Percentiles rank a stretch among this genome's conserved stretches.
Evolutionary conservation across 1,284 basidiomycete species (phyloP).

Genomic region (Sporisorium exsertum): DNA sequence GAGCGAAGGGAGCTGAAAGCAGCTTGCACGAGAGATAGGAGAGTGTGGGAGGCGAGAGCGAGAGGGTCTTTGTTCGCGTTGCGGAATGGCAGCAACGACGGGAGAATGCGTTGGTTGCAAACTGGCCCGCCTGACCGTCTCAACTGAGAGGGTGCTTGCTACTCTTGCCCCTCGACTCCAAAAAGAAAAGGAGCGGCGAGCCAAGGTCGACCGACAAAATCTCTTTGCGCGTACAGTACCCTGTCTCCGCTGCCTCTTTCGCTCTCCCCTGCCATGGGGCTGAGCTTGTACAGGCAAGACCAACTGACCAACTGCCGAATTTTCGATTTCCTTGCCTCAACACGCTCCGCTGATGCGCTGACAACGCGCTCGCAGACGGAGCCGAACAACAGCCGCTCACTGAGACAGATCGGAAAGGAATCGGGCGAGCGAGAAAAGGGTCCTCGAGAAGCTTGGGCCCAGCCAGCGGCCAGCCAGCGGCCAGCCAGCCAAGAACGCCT

Average conservation of each 20-base stretch:
- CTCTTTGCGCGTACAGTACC: background rate
- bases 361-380: constrained; percentile 2
- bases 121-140: constrained; percentile 7
- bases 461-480: constrained; percentile 1
- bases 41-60: background rate
- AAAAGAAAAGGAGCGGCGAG: background rate
- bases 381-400: constrained; percentile 2
- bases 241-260: background rate
- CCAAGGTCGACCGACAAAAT: constrained; percentile 8
- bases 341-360: background rate
- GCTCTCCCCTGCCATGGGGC: background rate
- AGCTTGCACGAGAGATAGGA: constrained; percentile 9
- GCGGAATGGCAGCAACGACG: background rate
- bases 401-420: constrained; percentile 7
- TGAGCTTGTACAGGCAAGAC: too few species aligned
- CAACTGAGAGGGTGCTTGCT: background rate
- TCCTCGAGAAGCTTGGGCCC: constrained; percentile 20
- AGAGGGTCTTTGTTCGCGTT: constrained; percentile 9
- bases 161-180: background rate
- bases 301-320: background rate
- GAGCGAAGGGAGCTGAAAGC: constrained; percentile 3
- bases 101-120: constrained; percentile 1
- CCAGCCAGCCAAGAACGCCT: constrained; percentile 4
- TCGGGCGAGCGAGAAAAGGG: constrained; percentile 8
- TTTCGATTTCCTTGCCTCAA: background rate